A percentile compares a stretch with the other conserved stretches of the same genome.
These are phyloP conservation scores for Daldinia caldariorum DNA, from an alignment of 495 filamentous ascomycete genomes.

Conservation along the genomic window DNA sequence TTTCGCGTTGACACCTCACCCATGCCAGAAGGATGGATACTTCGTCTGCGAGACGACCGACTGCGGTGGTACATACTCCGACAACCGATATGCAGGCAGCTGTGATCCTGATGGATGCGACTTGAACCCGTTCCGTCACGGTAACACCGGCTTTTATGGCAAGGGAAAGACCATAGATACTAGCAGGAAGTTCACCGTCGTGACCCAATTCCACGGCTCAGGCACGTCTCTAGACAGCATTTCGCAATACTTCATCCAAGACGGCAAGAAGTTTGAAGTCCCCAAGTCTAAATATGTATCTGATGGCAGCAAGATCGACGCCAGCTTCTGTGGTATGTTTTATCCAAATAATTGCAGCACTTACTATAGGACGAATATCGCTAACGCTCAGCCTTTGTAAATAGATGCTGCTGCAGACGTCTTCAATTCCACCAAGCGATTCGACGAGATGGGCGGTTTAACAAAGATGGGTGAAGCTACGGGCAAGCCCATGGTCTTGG, in stretches of 20 bases:
- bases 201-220: constrained; percentile 71
- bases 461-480: constrained; percentile 66
- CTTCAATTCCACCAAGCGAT: constrained; percentile 70
- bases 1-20: constrained; percentile 71
- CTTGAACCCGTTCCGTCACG: constrained; percentile 63
- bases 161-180: constrained; percentile 65
- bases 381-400: constrained; percentile 5
- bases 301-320: constrained; percentile 58
- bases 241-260: constrained; percentile 64
- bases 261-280: constrained; percentile 64
- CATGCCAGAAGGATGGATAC: constrained; percentile 61
- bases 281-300: constrained; percentile 60
- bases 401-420: constrained; percentile 62
- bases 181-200: constrained; percentile 67
- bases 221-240: constrained; percentile 68
- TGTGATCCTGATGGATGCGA: constrained; percentile 62
- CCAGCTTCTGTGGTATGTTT: constrained; percentile 52
- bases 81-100: constrained; percentile 57
- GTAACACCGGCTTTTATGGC: constrained; percentile 67
- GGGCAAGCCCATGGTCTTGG: constrained; percentile 70
- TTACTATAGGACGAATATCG: background rate
- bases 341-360: background rate
- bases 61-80: constrained; percentile 61
- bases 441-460: constrained; percentile 69
- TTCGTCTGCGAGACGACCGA: constrained; percentile 57